Conservation (phyloP, 352 stramenopile genomes). For the Aphanomyces astaci region DNA sequence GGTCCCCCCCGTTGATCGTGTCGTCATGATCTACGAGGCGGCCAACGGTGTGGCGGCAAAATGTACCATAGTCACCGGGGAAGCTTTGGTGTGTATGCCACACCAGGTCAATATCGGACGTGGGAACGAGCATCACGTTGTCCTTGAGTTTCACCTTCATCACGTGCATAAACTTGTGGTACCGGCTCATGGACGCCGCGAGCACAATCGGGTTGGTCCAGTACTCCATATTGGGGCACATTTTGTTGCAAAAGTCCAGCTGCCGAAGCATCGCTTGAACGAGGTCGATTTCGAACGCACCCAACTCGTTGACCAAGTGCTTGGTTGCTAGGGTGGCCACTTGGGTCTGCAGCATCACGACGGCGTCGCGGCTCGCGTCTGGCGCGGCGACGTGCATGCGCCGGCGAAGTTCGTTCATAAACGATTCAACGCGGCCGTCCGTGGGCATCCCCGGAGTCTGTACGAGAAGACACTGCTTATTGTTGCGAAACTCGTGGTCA, state of each 20-base stretch:
- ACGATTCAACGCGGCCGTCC: not conserved
- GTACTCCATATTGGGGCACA: conserved; percentile 9
- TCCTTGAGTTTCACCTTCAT: not conserved
- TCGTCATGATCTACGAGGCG: conserved; percentile 12
- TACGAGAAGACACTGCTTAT: not conserved
- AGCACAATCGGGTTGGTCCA: conserved; percentile 13
- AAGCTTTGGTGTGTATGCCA: conserved; percentile 13
- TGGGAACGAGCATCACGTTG: conserved; percentile 5
- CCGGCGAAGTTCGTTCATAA: not conserved
- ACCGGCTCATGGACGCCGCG: conserved; percentile 2
- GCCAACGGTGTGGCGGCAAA: not conserved
- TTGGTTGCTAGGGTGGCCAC: not conserved
- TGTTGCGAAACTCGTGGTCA: not conserved
- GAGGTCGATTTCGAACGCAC: not conserved
- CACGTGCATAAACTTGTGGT: conserved; percentile 24
- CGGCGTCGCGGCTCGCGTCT: not conserved
- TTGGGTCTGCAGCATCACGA: not conserved
- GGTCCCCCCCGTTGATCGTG: conserved; percentile 9
- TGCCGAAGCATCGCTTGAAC: conserved; percentile 21
- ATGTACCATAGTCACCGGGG: not conserved
- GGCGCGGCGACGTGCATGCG: not conserved
- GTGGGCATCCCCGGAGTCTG: not conserved
- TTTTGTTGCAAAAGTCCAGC: conserved; percentile 21
- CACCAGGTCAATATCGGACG: conserved; percentile 17
- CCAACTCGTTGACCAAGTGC: not conserved